These are phyloP conservation scores for Dendrostoma leiphaemia DNA, from an alignment of 2,329 filamentous ascomycete genomes.

Conservation along the genomic window DNA sequence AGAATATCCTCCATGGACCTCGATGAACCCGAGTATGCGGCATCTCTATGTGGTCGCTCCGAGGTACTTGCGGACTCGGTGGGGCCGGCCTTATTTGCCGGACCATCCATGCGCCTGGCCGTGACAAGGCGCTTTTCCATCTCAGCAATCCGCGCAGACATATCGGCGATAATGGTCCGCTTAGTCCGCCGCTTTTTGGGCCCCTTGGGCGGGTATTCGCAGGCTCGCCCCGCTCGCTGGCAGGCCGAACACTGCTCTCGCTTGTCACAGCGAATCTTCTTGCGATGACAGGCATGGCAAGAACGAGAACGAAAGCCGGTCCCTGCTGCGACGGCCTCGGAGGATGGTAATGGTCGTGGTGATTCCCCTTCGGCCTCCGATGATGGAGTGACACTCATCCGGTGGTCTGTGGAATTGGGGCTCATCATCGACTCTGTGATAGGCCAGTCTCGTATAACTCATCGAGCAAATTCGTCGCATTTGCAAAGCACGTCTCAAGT, in stretches of 20 bases:
- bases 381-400: background rate
- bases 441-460: too few species aligned
- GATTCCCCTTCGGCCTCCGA: background rate
- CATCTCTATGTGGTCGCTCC: too few species aligned
- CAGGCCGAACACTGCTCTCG: slow-evolving; percentile 28
- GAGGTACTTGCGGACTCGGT: too few species aligned
- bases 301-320: slow-evolving; percentile 25
- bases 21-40: background rate
- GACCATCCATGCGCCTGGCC: too few species aligned
- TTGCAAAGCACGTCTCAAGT: background rate
- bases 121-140: slow-evolving; percentile 30
- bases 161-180: slow-evolving; percentile 29
- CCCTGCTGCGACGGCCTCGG: too few species aligned
- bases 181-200: slow-evolving; percentile 24
- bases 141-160: slow-evolving; percentile 33
- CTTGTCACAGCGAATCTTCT: slow-evolving; percentile 32
- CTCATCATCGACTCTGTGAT: background rate
- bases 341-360: background rate
- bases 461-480: too few species aligned
- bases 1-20: slow-evolving; percentile 25
- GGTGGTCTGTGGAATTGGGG: background rate
- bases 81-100: too few species aligned
- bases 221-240: slow-evolving; percentile 25
- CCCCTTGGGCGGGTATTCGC: slow-evolving; percentile 28
- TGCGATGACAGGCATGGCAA: slow-evolving; percentile 29